Evolutionary conservation across 83 land plant genomes (phyloP), one percentile per base, ranked within the genome.

Genomic region (Picea abies): DNA sequence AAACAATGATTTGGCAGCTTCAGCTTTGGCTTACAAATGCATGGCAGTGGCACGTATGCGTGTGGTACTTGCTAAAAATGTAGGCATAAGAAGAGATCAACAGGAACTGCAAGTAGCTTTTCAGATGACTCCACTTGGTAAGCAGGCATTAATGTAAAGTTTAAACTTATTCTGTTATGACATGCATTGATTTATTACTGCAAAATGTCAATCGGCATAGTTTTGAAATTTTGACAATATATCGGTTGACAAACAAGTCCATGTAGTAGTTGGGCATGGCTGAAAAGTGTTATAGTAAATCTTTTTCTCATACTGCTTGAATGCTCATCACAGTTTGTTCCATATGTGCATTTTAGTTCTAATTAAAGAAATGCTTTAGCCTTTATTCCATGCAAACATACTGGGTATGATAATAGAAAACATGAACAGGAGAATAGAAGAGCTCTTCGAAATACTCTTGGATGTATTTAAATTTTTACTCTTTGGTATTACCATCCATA

Each of bases 21-120:
- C 98, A 85, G 92, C 93, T 63, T 82, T 97, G 62, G 96, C 98
- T 35, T 95, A 94, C 88, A 94, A 94, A 76, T 95, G 95, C 70
- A 86, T 85, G 83, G 96, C 92, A 82, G 90, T 96, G 20, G 95
- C 98, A 66, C 91, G 90, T 75, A 86, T 91, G 88, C 88, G 95
- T 81, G 92, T 91, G n/a, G 78, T 93, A 82, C 88, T 86, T 81
- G 91, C 82, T 3, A 92, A 92, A 17, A 88, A 88, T 71, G 26
- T 84, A 11, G 70, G 60, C 83, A 86, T 93, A 35, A 86, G 76
- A 62, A 83, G 87, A 86, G 95, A 92, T 81, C 86, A 92, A 10
- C 81, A 81, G 58, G 98, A 95, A 76, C 80, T 97, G 83, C 98
- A 88, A 63, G 78, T 81, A 56, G 84, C 92, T 83, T 66, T 85